Evolutionary conservation across 176 grass and related monocot genomes (phyloP).

Genomic region (maize (Zea mays)): DNA sequence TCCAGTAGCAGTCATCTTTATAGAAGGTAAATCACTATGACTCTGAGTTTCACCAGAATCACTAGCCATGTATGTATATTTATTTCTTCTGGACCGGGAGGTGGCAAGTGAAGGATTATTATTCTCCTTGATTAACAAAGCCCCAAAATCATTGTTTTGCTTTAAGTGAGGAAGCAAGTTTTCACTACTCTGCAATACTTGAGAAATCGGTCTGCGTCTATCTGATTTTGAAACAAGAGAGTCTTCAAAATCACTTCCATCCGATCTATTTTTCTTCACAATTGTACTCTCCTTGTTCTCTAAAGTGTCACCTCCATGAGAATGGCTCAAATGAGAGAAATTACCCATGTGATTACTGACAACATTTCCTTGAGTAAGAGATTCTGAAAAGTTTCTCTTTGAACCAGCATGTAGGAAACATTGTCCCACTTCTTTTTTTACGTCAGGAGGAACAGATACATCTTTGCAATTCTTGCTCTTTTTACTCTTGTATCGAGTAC

Average conservation of each 20-base stretch:
- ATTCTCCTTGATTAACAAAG: constrained; percentile 47
- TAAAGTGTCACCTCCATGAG: constrained; percentile 33
- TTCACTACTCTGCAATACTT: constrained; percentile 66
- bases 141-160: constrained; percentile 47
- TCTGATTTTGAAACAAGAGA: constrained; percentile 67
- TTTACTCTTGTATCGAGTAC: constrained; percentile 79
- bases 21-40: constrained; percentile 51
- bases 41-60: constrained; percentile 74
- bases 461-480: constrained; percentile 63
- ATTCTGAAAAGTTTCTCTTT: constrained; percentile 52
- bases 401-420: constrained; percentile 49
- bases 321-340: constrained; percentile 44
- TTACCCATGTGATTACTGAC: constrained; percentile 41
- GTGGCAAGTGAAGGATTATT: constrained; percentile 43
- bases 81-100: constrained; percentile 55
- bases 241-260: constrained; percentile 61
- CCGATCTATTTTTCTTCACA: constrained; percentile 56
- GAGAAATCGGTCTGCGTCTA: constrained; percentile 51
- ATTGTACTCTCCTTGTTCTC: constrained; percentile 36
- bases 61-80: constrained; percentile 57
- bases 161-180: constrained; percentile 45
- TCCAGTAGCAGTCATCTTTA: constrained; percentile 46
- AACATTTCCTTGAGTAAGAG: constrained; percentile 41
- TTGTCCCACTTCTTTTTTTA: constrained; percentile 46
- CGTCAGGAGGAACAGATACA: constrained; percentile 36